phyloP scores from a whole-genome alignment of 192 early-diverging fungal genomes.

The Entomortierella beljakovae region DNA sequence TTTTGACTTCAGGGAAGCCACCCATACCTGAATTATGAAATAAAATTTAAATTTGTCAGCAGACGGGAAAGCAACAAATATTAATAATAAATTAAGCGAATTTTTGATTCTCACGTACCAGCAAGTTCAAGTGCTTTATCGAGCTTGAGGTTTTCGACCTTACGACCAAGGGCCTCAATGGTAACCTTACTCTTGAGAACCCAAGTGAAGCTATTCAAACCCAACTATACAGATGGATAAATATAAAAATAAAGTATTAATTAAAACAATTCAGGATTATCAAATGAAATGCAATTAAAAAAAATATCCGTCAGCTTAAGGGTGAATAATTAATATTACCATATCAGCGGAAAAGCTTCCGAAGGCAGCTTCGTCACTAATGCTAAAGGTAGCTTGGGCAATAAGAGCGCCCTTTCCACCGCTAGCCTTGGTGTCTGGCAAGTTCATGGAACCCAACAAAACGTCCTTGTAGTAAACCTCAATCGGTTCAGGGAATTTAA shows the following conservation, averaged over 20 bases:
- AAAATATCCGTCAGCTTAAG: not conserved
- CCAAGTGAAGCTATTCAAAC: constrained; percentile 37
- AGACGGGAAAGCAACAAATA: not conserved
- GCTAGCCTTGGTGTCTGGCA: constrained; percentile 42
- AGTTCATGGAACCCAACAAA: constrained; percentile 33
- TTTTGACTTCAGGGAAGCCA: constrained; percentile 51
- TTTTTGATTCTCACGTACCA: constrained; percentile 18
- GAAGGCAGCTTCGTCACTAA: constrained; percentile 40
- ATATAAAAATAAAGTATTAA: not conserved
- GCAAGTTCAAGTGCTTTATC: constrained; percentile 41
- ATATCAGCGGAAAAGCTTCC: constrained; percentile 56
- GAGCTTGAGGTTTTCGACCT: constrained; percentile 30
- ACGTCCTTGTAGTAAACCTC: constrained; percentile 54
- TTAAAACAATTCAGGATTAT: not conserved
- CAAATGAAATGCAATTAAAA: not conserved
- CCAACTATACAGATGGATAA: constrained; percentile 2
- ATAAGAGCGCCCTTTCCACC: constrained; percentile 24
- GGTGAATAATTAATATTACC: constrained; percentile 28
- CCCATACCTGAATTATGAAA: constrained; percentile 41
- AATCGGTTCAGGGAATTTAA: constrained; percentile 59
- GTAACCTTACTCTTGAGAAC: constrained; percentile 43
- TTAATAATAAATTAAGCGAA: not conserved
- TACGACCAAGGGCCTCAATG: constrained; percentile 54
- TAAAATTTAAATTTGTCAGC: too few species aligned
- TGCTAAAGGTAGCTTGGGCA: constrained; percentile 16